Evolutionary conservation across 495 filamentous ascomycete genomes (phyloP), one percentile per base, ranked within the genome.

Genomic region (Aspergillus panamensis): DNA sequence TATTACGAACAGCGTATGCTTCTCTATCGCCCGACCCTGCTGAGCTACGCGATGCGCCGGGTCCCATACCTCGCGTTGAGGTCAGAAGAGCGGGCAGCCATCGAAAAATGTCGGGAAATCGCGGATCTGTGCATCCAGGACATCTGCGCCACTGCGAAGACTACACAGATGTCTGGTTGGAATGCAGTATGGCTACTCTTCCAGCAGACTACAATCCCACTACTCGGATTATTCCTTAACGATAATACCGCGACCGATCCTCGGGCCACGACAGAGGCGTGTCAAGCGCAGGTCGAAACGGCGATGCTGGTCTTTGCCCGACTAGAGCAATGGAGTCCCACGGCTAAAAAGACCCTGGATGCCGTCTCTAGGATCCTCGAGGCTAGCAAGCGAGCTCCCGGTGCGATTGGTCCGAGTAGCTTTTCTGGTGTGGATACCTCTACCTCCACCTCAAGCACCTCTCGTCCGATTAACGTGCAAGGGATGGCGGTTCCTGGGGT

Each of bases 131-230:
- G 86, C 3, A 89, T 92, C 62, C 80, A 83, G 55, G 87, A 90
- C 59, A 89, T 92, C 40, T 66, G 84, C 16, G 73, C 75, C 35
- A 86, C 85, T 47, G 88, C 86, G 70, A 80, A 79, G 37, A 80
- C 82, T 29, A 89, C 90, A 70, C 85, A 90, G 66, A 86, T 92
- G 72, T 83, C 81, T 16, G 88, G 88, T 6, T 92, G 89, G 89
- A 89, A 89, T 70, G 88, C 85, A 5, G 86, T 90, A 20, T 93
- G 89, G 89, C 86, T 90, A 68, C 77, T 88, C 44, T 92, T 89
- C 76, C 89, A 93, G 69, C 86, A 88, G 0, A 81, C 82, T 44
- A 85, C 91, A 82, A 85, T 93, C 19, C 89, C 89, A 0, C 78
- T 93, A 3, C 78, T 93, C 8, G 84, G 79, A 13, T 77, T 92